Evolutionary conservation across 768 basidiomycete species (phyloP), one percentile per base, ranked within the genome.

Genomic region (Lactarius sanguifluus): DNA sequence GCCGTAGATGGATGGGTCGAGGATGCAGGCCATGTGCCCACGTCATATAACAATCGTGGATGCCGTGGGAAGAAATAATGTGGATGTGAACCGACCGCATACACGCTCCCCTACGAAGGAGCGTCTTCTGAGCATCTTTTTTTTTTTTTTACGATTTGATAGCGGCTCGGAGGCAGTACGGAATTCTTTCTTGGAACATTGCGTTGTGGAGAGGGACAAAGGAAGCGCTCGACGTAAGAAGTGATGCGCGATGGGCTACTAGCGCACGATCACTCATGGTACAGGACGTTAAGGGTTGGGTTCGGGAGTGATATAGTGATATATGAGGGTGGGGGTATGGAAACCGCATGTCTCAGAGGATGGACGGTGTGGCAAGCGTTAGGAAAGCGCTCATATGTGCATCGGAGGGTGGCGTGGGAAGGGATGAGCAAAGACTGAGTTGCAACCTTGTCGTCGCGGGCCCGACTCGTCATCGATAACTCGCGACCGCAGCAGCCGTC

Each of bases 331-430:
- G 45, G 4, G 12, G 50, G 50, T 52, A 2, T 52, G 50, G 23
- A 30, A 60, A 25, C 34, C 40, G 52, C 56, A 50, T 64, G 57
- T 20, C 57, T 2, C 16, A 30, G 54, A 32, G 6, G n/a, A 34
- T 16, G 40, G 9, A 55, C 36, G 18, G 34, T 30, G 34, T 40
- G 16, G 20, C 16, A 40, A 52, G 36, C n/a, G 40, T 61, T 54
- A 36, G 52, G 50, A 62, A 38, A 38, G 25, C n/a, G 47, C 5
- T 40, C 25, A 28, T 23, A 23, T n/a, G n/a, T n/a, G n/a, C 34
- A 45, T 63, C 61, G 54, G 13, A n/a, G 57, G 13, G 36, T 67
- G 66, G 66, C 66, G 66, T 67, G 62, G 16, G 54, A 67, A 60
- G 0, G 2, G 41, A 50, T n/a, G 9, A 58, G 40, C 30, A 16